Evolutionary conservation across 2,329 filamentous ascomycete species (phyloP), one percentile per base, ranked within the genome.

Genomic region (Alternaria ventricosa): DNA sequence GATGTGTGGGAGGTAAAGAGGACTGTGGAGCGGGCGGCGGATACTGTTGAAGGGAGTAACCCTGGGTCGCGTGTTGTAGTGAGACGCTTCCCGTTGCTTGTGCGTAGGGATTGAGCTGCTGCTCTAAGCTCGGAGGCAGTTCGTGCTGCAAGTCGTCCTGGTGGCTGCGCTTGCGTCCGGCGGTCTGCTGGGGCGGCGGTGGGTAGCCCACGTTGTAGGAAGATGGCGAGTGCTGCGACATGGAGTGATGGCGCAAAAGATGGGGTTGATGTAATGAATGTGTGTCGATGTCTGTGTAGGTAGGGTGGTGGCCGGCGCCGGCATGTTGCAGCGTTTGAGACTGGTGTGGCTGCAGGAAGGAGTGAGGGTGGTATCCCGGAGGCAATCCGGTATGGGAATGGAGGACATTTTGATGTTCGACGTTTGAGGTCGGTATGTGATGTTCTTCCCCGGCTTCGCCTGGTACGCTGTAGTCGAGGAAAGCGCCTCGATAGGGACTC

Each of bases 1-100:
- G 92, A 75, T 96, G 92, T 46, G 73, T 71, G 49, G 70, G 76
- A 64, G 71, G 75, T 60, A 73, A 68, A 56, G 69, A 58, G 53
- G 67, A 67, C 22, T 76, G 72, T 53, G 70, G 70, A 55, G 70
- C 64, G 66, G 70, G 56, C 46, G 72, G 75, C 23, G 68, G 74
- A 64, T 78, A 81, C 57, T 79, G 78, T 23, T 80, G 75, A 33
- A 80, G 67, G 55, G 74, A 71, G 61, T 78, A 78, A 57, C 71
- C 72, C 64, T 81, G 79, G 33, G 79, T 72, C 30, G 79, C 78
- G 53, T 82, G 76, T 54, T 80, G 79, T 53, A 82, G 75, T 56
- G 78, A 79, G 60, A 82, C 72, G 63, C 79, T 77, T 60, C 71
- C 75, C 50, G 74, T 72, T 62, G 73, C 75, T 64, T 82, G 80